These are phyloP conservation scores for Podila verticillata DNA, from an alignment of 192 early-diverging fungal genomes.

Conservation along the genomic window DNA sequence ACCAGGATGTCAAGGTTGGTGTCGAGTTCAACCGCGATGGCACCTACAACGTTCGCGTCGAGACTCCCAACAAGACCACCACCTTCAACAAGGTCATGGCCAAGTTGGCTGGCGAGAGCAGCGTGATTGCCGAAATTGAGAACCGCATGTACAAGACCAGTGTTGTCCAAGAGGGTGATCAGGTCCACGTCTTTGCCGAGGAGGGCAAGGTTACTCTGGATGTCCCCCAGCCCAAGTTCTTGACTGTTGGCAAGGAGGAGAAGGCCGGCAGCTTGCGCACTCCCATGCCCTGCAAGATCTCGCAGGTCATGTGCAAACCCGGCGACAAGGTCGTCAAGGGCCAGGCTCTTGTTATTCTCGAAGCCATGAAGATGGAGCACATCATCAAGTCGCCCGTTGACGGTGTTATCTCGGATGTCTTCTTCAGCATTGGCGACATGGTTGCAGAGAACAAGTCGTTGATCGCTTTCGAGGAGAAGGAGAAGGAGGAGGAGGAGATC, in stretches of 20 bases:
- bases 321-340: conserved; percentile 87
- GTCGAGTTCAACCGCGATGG: conserved; percentile 45
- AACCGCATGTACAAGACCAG: conserved; percentile 66
- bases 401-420: conserved; percentile 78
- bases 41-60: conserved; percentile 53
- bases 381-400: conserved; percentile 82
- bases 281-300: conserved; percentile 98
- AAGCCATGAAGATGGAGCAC: conserved; percentile 99
- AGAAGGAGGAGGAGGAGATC: conserved; percentile 24
- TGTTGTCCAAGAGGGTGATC: conserved; percentile 67
- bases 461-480: conserved; percentile 73
- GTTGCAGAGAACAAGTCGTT: conserved; percentile 87
- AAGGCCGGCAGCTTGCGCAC: conserved; percentile 78
- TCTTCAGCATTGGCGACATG: conserved; percentile 87
- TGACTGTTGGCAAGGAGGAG: conserved; percentile 55
- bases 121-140: conserved; percentile 70
- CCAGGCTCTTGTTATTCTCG: conserved; percentile 83
- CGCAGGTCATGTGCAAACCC: conserved; percentile 72
- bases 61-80: conserved; percentile 36
- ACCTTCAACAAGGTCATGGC: conserved; percentile 49
- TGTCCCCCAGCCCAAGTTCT: conserved; percentile 66
- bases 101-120: conserved; percentile 56
- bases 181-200: conserved; percentile 52
- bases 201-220: conserved; percentile 60
- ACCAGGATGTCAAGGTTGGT: conserved; percentile 50